phyloP scores from a whole-genome alignment of 129 eudicot species.

The Centrapalus pauciflorus region DNA sequence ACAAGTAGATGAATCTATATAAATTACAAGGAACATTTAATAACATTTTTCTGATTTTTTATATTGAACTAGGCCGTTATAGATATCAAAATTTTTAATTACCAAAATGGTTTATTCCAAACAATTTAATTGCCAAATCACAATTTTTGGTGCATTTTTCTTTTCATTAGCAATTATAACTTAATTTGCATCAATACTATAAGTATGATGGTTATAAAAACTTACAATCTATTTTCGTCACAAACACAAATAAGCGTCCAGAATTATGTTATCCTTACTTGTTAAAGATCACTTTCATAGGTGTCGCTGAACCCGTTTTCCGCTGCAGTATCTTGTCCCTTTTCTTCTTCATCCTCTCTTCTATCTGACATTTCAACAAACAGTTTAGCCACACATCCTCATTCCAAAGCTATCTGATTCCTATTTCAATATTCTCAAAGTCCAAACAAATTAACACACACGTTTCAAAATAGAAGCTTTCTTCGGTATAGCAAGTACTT shows the following conservation, averaged over 20 bases:
- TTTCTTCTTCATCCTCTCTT: slow-evolving; percentile 82
- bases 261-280: slow-evolving; percentile 41
- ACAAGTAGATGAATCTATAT: no score
- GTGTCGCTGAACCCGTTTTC: slow-evolving; percentile 76
- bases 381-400: slow-evolving; percentile 8
- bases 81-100: no score
- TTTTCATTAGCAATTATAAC: neutral
- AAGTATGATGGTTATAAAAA: neutral
- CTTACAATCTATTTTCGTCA: neutral
- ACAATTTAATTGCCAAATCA: no score
- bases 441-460: neutral
- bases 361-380: slow-evolving; percentile 55
- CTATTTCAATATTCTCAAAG: neutral
- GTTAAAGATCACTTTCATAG: slow-evolving; percentile 73
- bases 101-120: no score
- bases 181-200: neutral
- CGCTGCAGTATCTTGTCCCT: slow-evolving; percentile 78
- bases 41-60: no score
- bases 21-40: no score
- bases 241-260: neutral
- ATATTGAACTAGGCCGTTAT: no score
- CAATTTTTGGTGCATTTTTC: neutral
- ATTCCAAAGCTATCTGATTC: neutral
- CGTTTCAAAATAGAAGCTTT: neutral
- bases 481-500: neutral